phyloP scores from a whole-genome alignment of 2,329 filamentous ascomycete genomes.

The Cordyceps pruinosa region DNA sequence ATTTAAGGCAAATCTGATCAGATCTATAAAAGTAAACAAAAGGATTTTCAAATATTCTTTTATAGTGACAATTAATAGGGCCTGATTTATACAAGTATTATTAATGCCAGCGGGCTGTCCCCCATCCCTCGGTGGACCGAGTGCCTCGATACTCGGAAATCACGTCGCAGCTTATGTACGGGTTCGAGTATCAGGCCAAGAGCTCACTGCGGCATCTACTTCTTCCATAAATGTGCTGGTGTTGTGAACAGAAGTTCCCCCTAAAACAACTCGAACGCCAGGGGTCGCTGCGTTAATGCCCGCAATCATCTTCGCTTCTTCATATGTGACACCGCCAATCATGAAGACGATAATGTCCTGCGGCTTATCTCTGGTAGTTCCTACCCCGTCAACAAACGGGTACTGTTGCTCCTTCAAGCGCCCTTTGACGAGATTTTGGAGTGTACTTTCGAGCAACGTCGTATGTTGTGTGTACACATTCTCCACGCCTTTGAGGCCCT shows the following conservation, averaged over 20 bases:
- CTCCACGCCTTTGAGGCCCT: conserved; percentile 92
- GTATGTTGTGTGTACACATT: conserved; percentile 99
- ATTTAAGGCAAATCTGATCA: too few relatives aligned
- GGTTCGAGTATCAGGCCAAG: conserved; percentile 62
- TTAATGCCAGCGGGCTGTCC: not conserved
- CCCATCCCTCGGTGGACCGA: not conserved
- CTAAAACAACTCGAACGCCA: conserved; percentile 81
- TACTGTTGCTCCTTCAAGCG: conserved; percentile 79
- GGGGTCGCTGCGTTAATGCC: conserved; percentile 87
- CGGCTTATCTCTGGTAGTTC: conserved; percentile 84
- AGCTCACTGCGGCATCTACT: conserved; percentile 78
- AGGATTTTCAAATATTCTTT: not conserved
- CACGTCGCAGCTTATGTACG: not conserved
- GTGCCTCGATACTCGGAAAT: not conserved
- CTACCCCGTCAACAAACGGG: conserved; percentile 85
- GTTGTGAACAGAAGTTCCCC: conserved; percentile 84
- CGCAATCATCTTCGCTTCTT: conserved; percentile 95
- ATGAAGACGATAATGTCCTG: conserved; percentile 96
- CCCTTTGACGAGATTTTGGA: conserved; percentile 92
- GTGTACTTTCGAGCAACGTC: conserved; percentile 74
- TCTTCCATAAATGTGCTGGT: conserved; percentile 83
- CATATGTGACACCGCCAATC: conserved; percentile 87
- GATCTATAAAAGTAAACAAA: not conserved
- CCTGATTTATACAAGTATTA: not conserved
- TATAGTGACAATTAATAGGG: too few relatives aligned